Conservation (phyloP, 345 rosid species). For the Clarkia xantiana region DNA sequence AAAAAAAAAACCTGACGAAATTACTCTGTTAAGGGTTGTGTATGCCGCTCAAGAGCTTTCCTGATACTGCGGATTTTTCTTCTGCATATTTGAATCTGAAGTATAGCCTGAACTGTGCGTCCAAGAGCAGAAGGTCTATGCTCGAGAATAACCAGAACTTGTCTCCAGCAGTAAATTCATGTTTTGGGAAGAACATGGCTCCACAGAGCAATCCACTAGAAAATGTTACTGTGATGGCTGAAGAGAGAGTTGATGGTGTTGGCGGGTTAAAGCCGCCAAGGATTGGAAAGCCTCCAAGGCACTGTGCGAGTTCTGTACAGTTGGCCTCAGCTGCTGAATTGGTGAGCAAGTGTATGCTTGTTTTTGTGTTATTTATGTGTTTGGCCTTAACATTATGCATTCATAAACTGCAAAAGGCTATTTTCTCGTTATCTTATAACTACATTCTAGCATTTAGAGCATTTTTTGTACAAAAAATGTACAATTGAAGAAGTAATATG, state of each 20-base stretch:
- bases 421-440: no score
- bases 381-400: neutral
- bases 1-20: neutral
- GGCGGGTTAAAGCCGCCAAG: neutral
- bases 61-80: neutral
- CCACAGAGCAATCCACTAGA: constrained; percentile 9
- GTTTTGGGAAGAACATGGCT: constrained; percentile 12
- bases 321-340: constrained; percentile 5
- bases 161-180: constrained; percentile 5
- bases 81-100: neutral
- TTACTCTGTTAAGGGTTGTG: neutral
- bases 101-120: constrained; percentile 3
- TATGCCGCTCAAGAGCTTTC: constrained; percentile 5
- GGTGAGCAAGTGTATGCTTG: constrained; percentile 3
- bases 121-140: constrained; percentile 3
- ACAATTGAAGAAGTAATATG: neutral
- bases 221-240: constrained; percentile 1
- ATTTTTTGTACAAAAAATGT: no score
- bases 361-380: neutral
- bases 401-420: neutral
- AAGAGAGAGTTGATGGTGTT: constrained; percentile 2
- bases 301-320: constrained; percentile 10
- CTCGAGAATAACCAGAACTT: neutral
- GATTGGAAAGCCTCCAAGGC: constrained; percentile 10
- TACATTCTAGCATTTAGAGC: no score